Evolutionary conservation across 805 yeast genomes (phyloP), one percentile per base, ranked within the genome.

Genomic region (Zygotorulaspora florentina): DNA sequence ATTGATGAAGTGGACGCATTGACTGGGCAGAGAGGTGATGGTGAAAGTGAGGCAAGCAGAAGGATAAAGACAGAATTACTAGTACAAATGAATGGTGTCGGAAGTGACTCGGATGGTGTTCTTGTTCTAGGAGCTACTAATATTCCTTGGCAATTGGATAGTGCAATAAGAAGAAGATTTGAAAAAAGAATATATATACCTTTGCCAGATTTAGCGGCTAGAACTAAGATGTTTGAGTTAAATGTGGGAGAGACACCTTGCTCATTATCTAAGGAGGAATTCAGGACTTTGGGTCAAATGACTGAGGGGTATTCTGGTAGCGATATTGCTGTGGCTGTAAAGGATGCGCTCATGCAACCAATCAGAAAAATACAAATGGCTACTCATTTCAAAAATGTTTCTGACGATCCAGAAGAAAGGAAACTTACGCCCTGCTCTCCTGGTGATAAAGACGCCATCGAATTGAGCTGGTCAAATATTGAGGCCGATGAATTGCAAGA

Each of bases 31-130:
- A 79, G 99, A 69, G 98, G 98, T 28, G 98, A 91, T 64, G 96
- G 96, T 39, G 98, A 91, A 65, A 83, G 95, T 53, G 99, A 93
- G 66, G 98, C 99, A 0, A 81, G 90, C 29, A 79, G 99, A 62
- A 81, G 99, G 71, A 91, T 93, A 59, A 91, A 93, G 65, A 93
- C 99, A 0, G 99, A 93, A 64, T 72, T 93, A 45, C 75, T 93
- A 57, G 98, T 93, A 3, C 99, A 93, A 64, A 93, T 93, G 99
- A 93, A 93, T 66, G 99, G 99, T 57, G 99, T 93, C 12, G 99
- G 99, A 12, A 90, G 88, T 63, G 98, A 93, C 63, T 72, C 96
- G 1, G 75, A 76, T 39, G 99, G 99, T 8, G 97, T 93, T 1
- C 72, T 93, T 29, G 98, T 93, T 0, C 73, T 93, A 42, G 99